A percentile compares a stretch with the other conserved stretches of the same genome.
Conservation (phyloP, 2,329 filamentous ascomycete genomes). For the Malbranchea zuffiana region DNA sequence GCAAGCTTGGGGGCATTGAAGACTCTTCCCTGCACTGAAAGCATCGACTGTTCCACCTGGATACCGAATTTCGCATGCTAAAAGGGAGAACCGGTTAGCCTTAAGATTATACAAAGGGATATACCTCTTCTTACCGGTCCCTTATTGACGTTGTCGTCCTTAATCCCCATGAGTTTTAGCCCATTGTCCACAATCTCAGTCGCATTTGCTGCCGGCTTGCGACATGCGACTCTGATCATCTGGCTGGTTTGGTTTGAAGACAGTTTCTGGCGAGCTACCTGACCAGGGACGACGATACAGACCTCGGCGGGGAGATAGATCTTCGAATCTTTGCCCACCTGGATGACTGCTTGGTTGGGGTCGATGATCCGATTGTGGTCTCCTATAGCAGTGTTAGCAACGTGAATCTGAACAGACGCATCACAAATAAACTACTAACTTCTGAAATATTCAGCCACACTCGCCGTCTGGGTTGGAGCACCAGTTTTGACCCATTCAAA, state of each 20-base stretch:
- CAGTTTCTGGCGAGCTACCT: slow-evolving; percentile 52
- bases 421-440: slow-evolving; percentile 27
- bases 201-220: slow-evolving; percentile 55
- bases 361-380: slow-evolving; percentile 29
- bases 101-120: too few species aligned
- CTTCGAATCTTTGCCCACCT: slow-evolving; percentile 48
- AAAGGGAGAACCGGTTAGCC: not conserved
- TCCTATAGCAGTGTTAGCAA: slow-evolving; percentile 16
- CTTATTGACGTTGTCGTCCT: not conserved
- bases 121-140: slow-evolving; percentile 12
- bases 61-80: slow-evolving; percentile 14
- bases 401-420: too few species aligned
- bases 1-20: slow-evolving; percentile 12
- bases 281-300: slow-evolving; percentile 53
- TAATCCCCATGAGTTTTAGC: slow-evolving; percentile 10
- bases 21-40: slow-evolving; percentile 13
- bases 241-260: slow-evolving; percentile 48
- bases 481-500: slow-evolving; percentile 7
- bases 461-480: slow-evolving; percentile 13
- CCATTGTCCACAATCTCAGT: slow-evolving; percentile 51
- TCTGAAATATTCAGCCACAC: slow-evolving; percentile 42
- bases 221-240: slow-evolving; percentile 65
- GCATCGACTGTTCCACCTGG: slow-evolving; percentile 12
- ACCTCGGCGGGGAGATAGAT: slow-evolving; percentile 58
- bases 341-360: slow-evolving; percentile 48